Evolutionary conservation across 2,329 filamentous ascomycete species (phyloP), one percentile per base, ranked within the genome.

Genomic region (Emergomyces orientalis): DNA sequence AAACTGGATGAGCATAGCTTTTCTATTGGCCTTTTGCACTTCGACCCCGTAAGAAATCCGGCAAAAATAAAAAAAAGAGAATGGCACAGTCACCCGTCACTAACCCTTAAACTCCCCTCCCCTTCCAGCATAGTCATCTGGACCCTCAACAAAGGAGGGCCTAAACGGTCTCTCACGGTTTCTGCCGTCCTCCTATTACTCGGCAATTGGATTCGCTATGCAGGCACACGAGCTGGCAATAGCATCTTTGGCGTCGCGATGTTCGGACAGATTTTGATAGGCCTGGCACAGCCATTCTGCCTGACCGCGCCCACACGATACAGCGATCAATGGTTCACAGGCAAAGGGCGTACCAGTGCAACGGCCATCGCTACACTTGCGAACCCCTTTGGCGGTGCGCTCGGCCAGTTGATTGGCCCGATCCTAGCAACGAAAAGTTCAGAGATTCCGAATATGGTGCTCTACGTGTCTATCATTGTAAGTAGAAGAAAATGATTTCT

Each of bases 251-350:
- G 86, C 51, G 81, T 89, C 54, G 87, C 91, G 65, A 90, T 97
- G 88, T 87, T 95, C 68, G 93, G 93, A 4, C 93, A 97, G 78
- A 88, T 97, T 72, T 74, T 99, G 64, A 91, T 89, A 60, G 94
- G 93, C 0, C 81, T 97, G 47, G 87, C 91, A 0, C 94, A 99
- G 73, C 92, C 94, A 0, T 97, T 97, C 74, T 90, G 96, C 14
- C 84, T 97, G 11, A 86, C 88, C 7, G 91, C 93, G 0, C 93
- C 94, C 0, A 93, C 94, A 0, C 82, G 90, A 65, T 99, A 96
- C 76, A 94, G 90, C 62, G 92, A 97, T 73, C 79, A 96, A 64
- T 97, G 94, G 94, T 97, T 97, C 77, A 92, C 90, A 1, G 87
- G 89, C 69, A 79, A 81, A 13, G 93, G 92, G 8, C 85, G 94